phyloP scores from a whole-genome alignment of 2,329 filamentous ascomycete species.

The Plenodomus biglobosus region DNA sequence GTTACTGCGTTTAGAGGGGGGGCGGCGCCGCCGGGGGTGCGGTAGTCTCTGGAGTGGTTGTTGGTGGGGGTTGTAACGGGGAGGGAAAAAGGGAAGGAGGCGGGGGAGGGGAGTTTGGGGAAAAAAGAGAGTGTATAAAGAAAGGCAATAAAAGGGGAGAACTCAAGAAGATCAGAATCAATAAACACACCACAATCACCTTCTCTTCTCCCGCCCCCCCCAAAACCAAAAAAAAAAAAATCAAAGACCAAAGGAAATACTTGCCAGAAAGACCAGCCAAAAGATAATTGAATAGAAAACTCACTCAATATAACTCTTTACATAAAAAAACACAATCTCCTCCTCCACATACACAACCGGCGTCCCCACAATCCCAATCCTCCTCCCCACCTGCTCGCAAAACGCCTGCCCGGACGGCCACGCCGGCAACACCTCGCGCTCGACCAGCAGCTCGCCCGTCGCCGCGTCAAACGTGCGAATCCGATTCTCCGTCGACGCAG shows the following conservation, averaged over 20 bases:
- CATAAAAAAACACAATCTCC: conserved; percentile 34
- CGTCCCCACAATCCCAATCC: conserved; percentile 25
- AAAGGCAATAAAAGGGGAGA: too few relatives aligned
- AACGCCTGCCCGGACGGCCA: conserved; percentile 16
- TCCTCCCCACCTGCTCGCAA: conserved; percentile 14
- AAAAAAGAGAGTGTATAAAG: too few relatives aligned
- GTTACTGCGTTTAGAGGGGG: conserved; percentile 45
- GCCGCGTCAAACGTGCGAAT: conserved; percentile 22
- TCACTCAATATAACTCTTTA: conserved; percentile 31
- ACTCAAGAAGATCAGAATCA: too few relatives aligned
- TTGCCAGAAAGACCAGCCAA: too few relatives aligned
- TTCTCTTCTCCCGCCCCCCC: too few relatives aligned
- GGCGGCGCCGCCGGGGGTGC: conserved; percentile 27
- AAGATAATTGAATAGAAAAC: not conserved
- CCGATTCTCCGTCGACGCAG: conserved; percentile 20
- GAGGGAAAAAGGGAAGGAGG: not conserved
- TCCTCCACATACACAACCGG: conserved; percentile 21
- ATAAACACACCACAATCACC: too few relatives aligned
- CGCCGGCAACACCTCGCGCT: conserved; percentile 15
- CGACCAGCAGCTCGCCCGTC: conserved; percentile 16
- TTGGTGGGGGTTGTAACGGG: not conserved
- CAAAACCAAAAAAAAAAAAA: too few relatives aligned
- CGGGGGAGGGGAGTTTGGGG: not conserved
- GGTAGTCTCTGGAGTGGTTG: conserved; percentile 13
- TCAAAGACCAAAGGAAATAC: too few relatives aligned